Evolutionary conservation across 345 rosid genomes (phyloP).

Genomic region (Populus euphratica): DNA sequence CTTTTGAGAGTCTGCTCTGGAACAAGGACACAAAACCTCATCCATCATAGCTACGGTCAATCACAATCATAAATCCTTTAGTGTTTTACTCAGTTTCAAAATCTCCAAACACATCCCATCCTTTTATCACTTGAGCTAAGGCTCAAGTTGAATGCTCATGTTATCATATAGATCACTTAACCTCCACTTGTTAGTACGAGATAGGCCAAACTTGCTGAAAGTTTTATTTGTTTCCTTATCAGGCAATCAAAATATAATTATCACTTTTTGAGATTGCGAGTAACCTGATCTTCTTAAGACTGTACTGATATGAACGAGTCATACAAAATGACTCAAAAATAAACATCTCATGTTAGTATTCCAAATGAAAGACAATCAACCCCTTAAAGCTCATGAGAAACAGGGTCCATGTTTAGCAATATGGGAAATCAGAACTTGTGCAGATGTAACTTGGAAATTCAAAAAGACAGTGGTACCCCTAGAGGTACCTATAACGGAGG

Average conservation of each 20-base stretch:
- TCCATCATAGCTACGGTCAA: no score
- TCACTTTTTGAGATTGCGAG: not conserved
- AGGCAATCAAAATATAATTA: not conserved
- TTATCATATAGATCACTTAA: not conserved
- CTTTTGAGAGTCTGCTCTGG: not conserved
- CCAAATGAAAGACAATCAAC: not conserved
- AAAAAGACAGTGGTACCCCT: not conserved
- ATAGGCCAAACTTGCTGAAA: not conserved
- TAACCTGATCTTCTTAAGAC: not conserved
- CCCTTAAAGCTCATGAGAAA: not conserved
- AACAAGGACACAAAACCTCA: not conserved
- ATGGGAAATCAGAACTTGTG: slow-evolving; percentile 1
- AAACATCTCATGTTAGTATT: not conserved
- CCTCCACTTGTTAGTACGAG: not conserved
- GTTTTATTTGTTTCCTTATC: not conserved
- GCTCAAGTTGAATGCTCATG: not conserved
- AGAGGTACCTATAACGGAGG: not conserved
- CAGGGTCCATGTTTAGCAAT: not conserved
- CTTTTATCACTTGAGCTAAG: not conserved
- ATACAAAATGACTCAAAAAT: not conserved
- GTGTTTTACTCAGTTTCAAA: not conserved
- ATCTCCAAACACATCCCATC: not conserved
- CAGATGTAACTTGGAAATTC: not conserved
- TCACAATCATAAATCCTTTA: not conserved
- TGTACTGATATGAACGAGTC: not conserved